phyloP scores from a whole-genome alignment of 2,329 filamentous ascomycete species.

The Ustulina deusta region DNA sequence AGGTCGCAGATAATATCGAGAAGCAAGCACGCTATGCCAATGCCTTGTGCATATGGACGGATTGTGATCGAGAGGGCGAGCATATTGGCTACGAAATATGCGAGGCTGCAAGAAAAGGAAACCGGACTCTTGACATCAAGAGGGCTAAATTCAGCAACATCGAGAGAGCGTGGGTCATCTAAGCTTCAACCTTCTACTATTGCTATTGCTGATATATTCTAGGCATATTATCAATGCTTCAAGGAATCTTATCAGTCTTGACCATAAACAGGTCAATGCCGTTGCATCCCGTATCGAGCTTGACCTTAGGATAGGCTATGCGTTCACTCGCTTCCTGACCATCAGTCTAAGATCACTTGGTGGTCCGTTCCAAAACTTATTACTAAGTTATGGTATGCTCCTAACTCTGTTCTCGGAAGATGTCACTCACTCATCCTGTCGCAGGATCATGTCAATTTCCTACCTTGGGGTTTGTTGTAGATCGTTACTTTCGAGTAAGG shows the following conservation, averaged over 20 bases:
- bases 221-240: constrained; percentile 91
- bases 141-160: constrained; percentile 96
- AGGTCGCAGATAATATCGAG: constrained; percentile 87
- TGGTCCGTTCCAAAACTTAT: constrained; percentile 70
- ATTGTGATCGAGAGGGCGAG: constrained; percentile 97
- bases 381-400: constrained; percentile 82
- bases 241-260: constrained; percentile 78
- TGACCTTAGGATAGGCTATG: constrained; percentile 90
- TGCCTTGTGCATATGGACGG: constrained; percentile 95
- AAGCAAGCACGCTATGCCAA: constrained; percentile 78
- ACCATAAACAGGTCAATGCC: constrained; percentile 87
- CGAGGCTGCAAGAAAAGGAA: constrained; percentile 80
- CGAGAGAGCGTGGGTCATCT: constrained; percentile 78
- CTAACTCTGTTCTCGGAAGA: constrained; percentile 11
- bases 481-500: constrained; percentile 91
- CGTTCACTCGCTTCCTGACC: constrained; percentile 91
- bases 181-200: neutral
- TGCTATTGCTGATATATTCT: constrained; percentile 30
- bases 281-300: constrained; percentile 91
- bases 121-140: constrained; percentile 80
- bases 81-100: constrained; percentile 95
- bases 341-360: constrained; percentile 80
- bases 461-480: constrained; percentile 95
- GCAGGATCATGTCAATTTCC: constrained; percentile 94
- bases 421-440: constrained; percentile 36